Percentiles rank a stretch among this genome's conserved stretches.
Conservation (phyloP, 2,329 filamentous ascomycete genomes). For the Pseudomassariella vexata region DNA sequence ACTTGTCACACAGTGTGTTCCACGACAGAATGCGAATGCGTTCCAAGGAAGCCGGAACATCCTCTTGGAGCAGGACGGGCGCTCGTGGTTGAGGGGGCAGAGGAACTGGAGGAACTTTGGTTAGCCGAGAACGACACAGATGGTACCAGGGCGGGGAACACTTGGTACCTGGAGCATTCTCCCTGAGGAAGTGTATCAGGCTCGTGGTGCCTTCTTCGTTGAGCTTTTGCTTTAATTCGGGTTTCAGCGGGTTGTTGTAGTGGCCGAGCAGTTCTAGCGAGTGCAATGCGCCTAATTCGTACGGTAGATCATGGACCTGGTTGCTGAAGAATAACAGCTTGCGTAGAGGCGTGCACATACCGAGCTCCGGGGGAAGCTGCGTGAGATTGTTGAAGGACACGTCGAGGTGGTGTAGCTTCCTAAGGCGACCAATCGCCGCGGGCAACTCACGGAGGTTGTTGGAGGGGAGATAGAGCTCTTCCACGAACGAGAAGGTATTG, state of each 20-base stretch:
- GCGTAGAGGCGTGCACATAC: slow-evolving; percentile 92
- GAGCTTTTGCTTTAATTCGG: slow-evolving; percentile 71
- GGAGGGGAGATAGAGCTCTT: slow-evolving; percentile 87
- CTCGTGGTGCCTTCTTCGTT: slow-evolving; percentile 83
- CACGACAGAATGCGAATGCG: slow-evolving; percentile 83
- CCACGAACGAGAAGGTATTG: slow-evolving; percentile 74
- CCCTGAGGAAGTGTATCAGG: slow-evolving; percentile 75
- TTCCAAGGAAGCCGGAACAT: slow-evolving; percentile 53
- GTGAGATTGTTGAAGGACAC: slow-evolving; percentile 81
- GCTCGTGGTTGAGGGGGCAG: slow-evolving; percentile 70
- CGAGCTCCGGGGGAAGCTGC: slow-evolving; percentile 81
- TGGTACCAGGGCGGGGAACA: no score
- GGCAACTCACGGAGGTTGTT: slow-evolving; percentile 85
- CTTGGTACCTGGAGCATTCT: slow-evolving; percentile 71
- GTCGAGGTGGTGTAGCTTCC: slow-evolving; percentile 77
- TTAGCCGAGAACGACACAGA: no score
- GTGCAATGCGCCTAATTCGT: slow-evolving; percentile 83
- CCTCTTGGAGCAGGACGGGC: slow-evolving; percentile 71
- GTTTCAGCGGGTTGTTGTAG: slow-evolving; percentile 81
- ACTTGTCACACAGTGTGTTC: slow-evolving; percentile 94
- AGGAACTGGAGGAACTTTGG: slow-evolving; percentile 50
- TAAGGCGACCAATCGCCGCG: slow-evolving; percentile 72
- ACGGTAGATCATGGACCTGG: slow-evolving; percentile 73
- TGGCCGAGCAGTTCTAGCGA: slow-evolving; percentile 85
- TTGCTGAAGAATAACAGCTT: slow-evolving; percentile 88